Conservation (phyloP, 1,284 basidiomycete genomes). For the Salmacisia buchloeana region DNA sequence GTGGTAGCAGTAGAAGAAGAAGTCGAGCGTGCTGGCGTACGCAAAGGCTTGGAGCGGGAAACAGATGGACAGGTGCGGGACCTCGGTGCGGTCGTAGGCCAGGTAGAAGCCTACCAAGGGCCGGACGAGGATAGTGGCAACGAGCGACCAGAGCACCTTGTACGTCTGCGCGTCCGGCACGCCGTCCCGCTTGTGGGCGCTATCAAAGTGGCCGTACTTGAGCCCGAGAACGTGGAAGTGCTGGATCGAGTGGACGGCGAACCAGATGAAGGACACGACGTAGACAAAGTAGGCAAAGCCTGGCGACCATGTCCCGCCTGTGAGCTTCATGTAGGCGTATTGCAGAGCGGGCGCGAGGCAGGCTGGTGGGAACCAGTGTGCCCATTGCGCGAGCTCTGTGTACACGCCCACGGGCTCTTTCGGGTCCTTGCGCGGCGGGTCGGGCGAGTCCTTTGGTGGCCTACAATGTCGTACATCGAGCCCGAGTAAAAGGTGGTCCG, state of each 20-base stretch:
- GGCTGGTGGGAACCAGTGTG: conserved; percentile 2
- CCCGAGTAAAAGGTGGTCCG: too few species aligned
- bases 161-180: conserved; percentile 24
- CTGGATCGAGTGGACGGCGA: conserved; percentile 22
- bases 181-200: conserved; percentile 25
- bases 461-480: too few species aligned
- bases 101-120: conserved; percentile 25
- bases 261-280: conserved; percentile 19
- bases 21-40: conserved; percentile 31
- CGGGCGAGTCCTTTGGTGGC: background rate
- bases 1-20: conserved; percentile 46
- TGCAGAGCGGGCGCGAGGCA: background rate
- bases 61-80: conserved; percentile 22
- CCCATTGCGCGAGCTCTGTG: conserved; percentile 6
- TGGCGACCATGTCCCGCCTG: background rate
- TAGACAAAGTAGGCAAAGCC: conserved; percentile 3
- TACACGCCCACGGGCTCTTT: background rate
- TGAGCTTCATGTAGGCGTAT: conserved; percentile 9
- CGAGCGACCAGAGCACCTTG: conserved; percentile 23
- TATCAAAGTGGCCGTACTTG: conserved; percentile 37
- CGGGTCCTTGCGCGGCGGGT: background rate
- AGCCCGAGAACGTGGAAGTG: conserved; percentile 15
- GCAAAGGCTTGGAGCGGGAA: conserved; percentile 30
- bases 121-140: conserved; percentile 27
- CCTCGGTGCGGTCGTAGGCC: conserved; percentile 29